phyloP scores from a whole-genome alignment of 1,284 basidiomycete genomes.

The Trichosporon coremiiforme region DNA sequence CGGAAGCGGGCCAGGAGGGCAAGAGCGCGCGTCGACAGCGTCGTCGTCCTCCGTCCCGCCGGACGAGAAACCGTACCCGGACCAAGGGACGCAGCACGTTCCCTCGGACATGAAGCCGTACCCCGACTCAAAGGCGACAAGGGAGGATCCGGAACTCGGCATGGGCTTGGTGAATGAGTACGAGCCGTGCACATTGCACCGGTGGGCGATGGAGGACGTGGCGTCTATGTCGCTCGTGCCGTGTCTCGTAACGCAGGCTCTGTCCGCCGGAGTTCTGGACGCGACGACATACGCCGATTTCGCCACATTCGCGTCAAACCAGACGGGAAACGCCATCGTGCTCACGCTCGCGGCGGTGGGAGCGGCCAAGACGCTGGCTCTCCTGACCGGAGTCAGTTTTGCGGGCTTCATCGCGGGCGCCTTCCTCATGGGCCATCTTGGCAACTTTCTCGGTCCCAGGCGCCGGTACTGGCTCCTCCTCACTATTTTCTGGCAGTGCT shows the following conservation, averaged over 20 bases:
- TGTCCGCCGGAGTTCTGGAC: constrained; percentile 50
- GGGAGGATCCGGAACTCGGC: not conserved
- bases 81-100: not conserved
- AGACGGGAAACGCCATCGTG: constrained; percentile 55
- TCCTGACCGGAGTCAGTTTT: constrained; percentile 46
- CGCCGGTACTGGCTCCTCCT: constrained; percentile 47
- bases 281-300: constrained; percentile 55
- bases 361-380: constrained; percentile 35
- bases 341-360: constrained; percentile 50
- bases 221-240: constrained; percentile 52
- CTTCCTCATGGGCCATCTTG: constrained; percentile 49
- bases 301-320: constrained; percentile 55
- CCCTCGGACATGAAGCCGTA: not conserved
- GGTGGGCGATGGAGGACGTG: constrained; percentile 42
- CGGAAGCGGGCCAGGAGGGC: not conserved
- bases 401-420: constrained; percentile 46
- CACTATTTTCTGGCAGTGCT: constrained; percentile 38
- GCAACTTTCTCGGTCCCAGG: constrained; percentile 40
- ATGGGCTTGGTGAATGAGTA: not conserved
- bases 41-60: not conserved
- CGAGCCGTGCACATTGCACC: not conserved
- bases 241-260: constrained; percentile 45
- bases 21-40: not conserved
- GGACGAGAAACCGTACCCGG: not conserved
- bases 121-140: not conserved